These are phyloP conservation scores for Lyophyllum shimeji DNA, from an alignment of 768 basidiomycete genomes.

Conservation along the genomic window DNA sequence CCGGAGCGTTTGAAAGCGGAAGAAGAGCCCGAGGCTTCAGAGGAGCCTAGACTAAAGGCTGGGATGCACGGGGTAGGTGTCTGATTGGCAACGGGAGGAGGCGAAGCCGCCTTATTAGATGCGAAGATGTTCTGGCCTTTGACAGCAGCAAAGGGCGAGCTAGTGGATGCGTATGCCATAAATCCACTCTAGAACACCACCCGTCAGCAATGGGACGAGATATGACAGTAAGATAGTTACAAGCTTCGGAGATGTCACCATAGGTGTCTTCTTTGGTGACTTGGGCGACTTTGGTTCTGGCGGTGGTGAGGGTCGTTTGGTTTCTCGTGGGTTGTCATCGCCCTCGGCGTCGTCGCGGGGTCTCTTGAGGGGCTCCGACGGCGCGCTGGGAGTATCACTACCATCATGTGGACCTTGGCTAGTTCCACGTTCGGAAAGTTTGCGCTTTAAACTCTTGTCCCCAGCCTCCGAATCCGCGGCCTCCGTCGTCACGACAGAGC, in stretches of 20 bases:
- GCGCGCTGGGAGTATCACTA: conserved; percentile 23
- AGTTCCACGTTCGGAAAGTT: conserved; percentile 64
- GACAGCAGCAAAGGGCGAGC: conserved; percentile 72
- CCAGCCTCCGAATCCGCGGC: conserved; percentile 44
- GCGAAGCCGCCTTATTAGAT: conserved; percentile 32
- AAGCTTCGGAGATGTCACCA: conserved; percentile 36
- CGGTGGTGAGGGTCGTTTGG: conserved; percentile 66
- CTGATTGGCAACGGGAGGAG: conserved; percentile 23
- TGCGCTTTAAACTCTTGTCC: conserved; percentile 71
- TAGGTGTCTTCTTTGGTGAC: conserved; percentile 14
- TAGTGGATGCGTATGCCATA: conserved; percentile 74
- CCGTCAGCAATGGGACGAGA: conserved; percentile 8
- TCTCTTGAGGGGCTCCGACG: conserved; percentile 50
- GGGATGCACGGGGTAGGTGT: conserved; percentile 9
- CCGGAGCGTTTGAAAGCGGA: conserved; percentile 31
- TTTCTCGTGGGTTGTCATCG: conserved; percentile 61
- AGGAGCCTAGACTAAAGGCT: conserved; percentile 11
- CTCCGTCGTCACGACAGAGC: background rate
- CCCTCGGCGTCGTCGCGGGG: conserved; percentile 61
- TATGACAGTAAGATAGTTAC: conserved; percentile 33
- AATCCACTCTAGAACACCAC: conserved; percentile 57
- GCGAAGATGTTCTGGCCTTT: conserved; percentile 64
- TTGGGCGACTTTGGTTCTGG: conserved; percentile 47
- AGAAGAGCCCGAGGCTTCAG: conserved; percentile 19
- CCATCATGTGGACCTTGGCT: conserved; percentile 55